phyloP scores from a whole-genome alignment of 2,329 filamentous ascomycete species.

The Lojkania enalia region DNA sequence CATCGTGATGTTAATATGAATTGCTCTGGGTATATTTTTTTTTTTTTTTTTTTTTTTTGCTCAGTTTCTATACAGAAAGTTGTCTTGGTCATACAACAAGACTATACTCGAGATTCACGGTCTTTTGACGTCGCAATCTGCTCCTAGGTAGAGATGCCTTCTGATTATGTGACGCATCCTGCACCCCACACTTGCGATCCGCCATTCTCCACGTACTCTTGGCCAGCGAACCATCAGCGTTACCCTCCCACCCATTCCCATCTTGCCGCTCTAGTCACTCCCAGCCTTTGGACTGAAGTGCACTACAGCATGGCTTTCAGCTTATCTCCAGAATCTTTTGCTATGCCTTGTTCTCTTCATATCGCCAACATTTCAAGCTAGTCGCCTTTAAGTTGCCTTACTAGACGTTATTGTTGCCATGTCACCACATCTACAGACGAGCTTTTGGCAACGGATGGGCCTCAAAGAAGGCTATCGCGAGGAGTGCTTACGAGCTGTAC shows the following conservation, averaged over 20 bases:
- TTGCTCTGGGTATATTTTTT: too few relatives aligned
- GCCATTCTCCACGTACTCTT: conserved; percentile 10
- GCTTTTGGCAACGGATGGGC: conserved; percentile 21
- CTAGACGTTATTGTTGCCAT: conserved; percentile 6
- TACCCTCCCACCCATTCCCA: conserved; percentile 12
- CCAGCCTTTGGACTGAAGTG: neutral
- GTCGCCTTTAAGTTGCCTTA: conserved; percentile 2
- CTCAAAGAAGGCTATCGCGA: conserved; percentile 14
- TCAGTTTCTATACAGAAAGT: too few relatives aligned
- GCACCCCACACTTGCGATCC: conserved; percentile 17
- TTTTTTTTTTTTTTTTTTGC: too few relatives aligned
- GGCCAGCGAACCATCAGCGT: conserved; percentile 12
- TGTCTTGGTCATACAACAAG: too few relatives aligned
- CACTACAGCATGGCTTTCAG: conserved; percentile 4
- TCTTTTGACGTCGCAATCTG: neutral
- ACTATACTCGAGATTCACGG: too few relatives aligned
- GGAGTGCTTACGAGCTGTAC: conserved; percentile 14
- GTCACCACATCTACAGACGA: conserved; percentile 12
- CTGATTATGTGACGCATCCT: conserved; percentile 10
- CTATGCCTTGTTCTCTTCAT: neutral
- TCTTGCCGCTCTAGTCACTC: conserved; percentile 2
- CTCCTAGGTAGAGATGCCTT: neutral
- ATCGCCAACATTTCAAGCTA: too few relatives aligned
- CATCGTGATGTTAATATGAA: too few relatives aligned
- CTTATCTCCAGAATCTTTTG: conserved; percentile 7